phyloP scores from a whole-genome alignment of 768 basidiomycete genomes.

The Lactarius tabidus region DNA sequence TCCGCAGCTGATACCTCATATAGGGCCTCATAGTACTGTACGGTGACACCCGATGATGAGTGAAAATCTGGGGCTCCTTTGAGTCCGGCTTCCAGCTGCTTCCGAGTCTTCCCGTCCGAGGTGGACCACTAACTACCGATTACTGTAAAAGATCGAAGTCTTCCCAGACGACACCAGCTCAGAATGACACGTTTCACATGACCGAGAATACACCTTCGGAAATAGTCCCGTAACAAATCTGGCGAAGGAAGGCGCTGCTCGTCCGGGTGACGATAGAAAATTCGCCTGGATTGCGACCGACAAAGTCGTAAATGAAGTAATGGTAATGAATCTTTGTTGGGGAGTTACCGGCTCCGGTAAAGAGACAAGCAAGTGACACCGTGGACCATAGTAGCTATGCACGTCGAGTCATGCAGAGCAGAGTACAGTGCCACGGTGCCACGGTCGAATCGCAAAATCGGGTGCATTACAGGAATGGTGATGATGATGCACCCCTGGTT shows the following conservation, averaged over 20 bases:
- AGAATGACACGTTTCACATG: not conserved
- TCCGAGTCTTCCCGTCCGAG: not conserved
- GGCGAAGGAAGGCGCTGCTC: not conserved
- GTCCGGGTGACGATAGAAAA: not conserved
- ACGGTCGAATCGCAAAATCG: too few species aligned
- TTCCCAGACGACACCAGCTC: not conserved
- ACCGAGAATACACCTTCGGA: not conserved
- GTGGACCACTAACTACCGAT: not conserved
- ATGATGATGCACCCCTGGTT: too few species aligned
- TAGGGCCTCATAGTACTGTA: too few species aligned
- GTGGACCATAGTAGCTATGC: too few species aligned
- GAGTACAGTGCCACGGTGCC: too few species aligned
- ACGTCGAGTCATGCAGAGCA: too few species aligned
- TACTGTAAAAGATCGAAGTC: not conserved
- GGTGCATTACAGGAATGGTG: too few species aligned
- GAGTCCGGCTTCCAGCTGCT: not conserved
- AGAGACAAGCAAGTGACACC: too few species aligned
- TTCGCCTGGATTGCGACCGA: not conserved
- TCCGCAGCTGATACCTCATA: too few species aligned
- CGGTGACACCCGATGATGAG: not conserved
- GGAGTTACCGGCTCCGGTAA: too few species aligned
- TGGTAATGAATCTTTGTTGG: too few species aligned
- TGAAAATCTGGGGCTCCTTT: not conserved
- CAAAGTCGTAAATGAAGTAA: conserved; percentile 4
- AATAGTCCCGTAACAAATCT: conserved; percentile 2